phyloP scores from a whole-genome alignment of 208 protist genomes.

The Histomonas meleagridis region DNA sequence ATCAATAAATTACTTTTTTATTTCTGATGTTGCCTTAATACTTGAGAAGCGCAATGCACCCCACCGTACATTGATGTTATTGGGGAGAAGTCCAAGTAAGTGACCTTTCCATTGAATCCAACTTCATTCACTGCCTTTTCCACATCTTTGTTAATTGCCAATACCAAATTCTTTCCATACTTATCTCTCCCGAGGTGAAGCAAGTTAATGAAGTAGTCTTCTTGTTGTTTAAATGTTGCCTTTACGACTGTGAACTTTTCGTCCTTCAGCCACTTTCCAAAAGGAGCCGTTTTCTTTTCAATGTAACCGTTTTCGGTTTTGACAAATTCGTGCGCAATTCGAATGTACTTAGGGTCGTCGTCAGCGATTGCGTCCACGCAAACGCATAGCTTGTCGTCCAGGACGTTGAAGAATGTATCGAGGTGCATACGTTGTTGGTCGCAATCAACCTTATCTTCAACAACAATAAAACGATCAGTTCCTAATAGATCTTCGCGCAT shows the following conservation, averaged over 20 bases:
- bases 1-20: too few relatives aligned
- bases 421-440: conserved; percentile 20
- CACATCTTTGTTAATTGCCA: conserved; percentile 14
- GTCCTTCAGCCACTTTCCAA: background rate
- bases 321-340: conserved; percentile 28
- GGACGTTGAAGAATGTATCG: conserved; percentile 11
- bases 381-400: background rate
- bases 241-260: conserved; percentile 15
- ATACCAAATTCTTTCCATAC: background rate
- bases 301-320: background rate
- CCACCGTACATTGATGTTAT: conserved; percentile 34
- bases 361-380: conserved; percentile 16
- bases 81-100: background rate
- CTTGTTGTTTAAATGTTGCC: conserved; percentile 8
- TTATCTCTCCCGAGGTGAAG: background rate
- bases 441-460: background rate
- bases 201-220: background rate
- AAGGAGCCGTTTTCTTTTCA: background rate
- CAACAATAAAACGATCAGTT: background rate
- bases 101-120: background rate
- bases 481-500: background rate
- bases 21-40: background rate
- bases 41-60: conserved; percentile 17
- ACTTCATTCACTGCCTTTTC: background rate
- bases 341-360: background rate